A percentile compares a stretch with the other conserved stretches of the same genome.
phyloP scores from a whole-genome alignment of 495 filamentous ascomycete genomes.

The Neurospora sp. region DNA sequence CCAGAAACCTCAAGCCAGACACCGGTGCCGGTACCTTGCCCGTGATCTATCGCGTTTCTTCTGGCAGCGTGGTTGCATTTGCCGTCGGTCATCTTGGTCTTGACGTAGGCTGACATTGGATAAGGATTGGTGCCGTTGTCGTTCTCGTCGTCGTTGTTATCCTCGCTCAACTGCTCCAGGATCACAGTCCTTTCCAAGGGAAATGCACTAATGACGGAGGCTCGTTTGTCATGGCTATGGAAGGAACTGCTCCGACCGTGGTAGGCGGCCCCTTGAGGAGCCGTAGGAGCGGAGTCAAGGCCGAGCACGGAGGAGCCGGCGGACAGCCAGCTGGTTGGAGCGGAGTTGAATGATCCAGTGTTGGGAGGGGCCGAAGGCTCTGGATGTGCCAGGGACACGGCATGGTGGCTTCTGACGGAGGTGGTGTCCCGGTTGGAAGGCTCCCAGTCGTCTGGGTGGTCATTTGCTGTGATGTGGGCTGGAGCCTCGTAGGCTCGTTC shows the following conservation, averaged over 20 bases:
- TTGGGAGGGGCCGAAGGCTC: neutral
- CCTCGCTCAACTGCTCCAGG: neutral
- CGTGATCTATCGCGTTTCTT: neutral
- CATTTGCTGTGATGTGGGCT: slow-evolving; percentile 2
- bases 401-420: neutral
- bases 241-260: neutral
- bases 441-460: neutral
- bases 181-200: neutral
- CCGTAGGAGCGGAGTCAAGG: neutral
- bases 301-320: neutral
- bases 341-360: neutral
- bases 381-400: neutral
- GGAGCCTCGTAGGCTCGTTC: slow-evolving; percentile 3
- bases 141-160: neutral
- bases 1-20: neutral
- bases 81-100: neutral
- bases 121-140: neutral
- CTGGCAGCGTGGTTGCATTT: neutral
- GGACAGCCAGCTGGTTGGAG: neutral
- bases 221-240: neutral
- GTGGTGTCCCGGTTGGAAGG: neutral
- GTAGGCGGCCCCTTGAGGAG: neutral
- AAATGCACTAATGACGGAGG: neutral
- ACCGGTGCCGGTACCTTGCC: neutral
- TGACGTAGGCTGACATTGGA: neutral